Evolutionary conservation across 345 rosid species (phyloP).

Genomic region (Cochlearia excelsa): DNA sequence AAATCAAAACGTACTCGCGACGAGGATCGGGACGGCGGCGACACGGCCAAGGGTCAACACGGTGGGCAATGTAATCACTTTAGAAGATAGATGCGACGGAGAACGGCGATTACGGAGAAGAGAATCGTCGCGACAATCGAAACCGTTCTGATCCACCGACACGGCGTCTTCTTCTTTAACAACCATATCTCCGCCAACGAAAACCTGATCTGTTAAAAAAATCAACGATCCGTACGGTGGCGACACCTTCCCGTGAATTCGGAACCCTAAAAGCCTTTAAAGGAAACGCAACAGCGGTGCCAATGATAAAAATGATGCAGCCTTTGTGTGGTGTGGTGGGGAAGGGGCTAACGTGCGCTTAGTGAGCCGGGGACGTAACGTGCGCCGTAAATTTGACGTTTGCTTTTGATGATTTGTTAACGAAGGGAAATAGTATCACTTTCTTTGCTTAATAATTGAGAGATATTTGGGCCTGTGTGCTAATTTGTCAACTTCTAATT

Average conservation of each 20-base stretch:
- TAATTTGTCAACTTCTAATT: too few relatives aligned
- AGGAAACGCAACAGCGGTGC: conserved; percentile 18
- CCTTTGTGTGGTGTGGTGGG: not conserved
- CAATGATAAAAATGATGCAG: conserved; percentile 22
- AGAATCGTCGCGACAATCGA: conserved; percentile 24
- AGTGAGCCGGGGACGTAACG: not conserved
- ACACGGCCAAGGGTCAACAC: conserved; percentile 93
- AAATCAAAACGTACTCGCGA: conserved; percentile 51
- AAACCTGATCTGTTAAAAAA: conserved; percentile 33
- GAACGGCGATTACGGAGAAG: conserved; percentile 28
- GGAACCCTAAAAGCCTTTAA: conserved; percentile 35
- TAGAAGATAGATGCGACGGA: conserved; percentile 37
- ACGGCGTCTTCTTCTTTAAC: conserved; percentile 34
- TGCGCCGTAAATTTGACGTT: too few relatives aligned
- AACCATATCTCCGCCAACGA: conserved; percentile 46
- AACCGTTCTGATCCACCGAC: conserved; percentile 35
- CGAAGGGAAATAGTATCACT: too few relatives aligned
- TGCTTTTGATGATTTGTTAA: too few relatives aligned
- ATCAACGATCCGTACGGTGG: conserved; percentile 28
- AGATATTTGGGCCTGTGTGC: too few relatives aligned
- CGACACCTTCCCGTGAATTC: conserved; percentile 28
- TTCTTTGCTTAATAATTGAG: too few relatives aligned
- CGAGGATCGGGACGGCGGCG: conserved; percentile 81
- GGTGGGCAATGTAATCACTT: conserved; percentile 86
- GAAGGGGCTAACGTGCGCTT: conserved; percentile 40